Evolutionary conservation across 768 basidiomycete species (phyloP), one percentile per base, ranked within the genome.

Genomic region (Tricholoma terreum): DNA sequence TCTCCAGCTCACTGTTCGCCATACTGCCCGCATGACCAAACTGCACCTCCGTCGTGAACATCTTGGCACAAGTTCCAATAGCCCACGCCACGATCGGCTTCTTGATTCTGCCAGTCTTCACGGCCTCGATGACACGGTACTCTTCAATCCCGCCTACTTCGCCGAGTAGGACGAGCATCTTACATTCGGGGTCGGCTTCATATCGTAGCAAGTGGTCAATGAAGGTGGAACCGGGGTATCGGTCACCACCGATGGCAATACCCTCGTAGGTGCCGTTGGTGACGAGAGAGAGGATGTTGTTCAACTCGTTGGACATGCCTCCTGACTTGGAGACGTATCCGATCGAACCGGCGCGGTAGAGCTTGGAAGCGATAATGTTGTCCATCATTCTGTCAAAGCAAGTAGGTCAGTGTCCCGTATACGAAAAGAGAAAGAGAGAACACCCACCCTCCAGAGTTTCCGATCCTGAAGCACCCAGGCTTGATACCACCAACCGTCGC

Each of bases 51-150:
- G 97, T 98, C 42, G 94, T 81, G 80, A 98, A 99, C 97, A 99
- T 98, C 86, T 97, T 97, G 67, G 97, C 97, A 73, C 97, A 99
- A 42, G 97, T 99, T 59, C 97, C 96, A 65, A 99, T 99, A 35
- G 97, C 94, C 97, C 97, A 99, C 27, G 97, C 97, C 63, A 99
- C 92, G 72, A 98, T 96, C 54, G 97, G 97, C 80, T 99, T 99
- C 77, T 84, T 95, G 83, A 99, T 98, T 65, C 79, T 77, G 50
- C 96, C 94, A 38, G 79, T 77, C 81, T 94, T 94, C 74, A 98
- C 96, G 52, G 96, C 97, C 40, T 98, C 90, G 74, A 98, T 98
- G 67, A 98, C 96, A 61, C 93, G 91, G 82, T 98, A 98, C 76
- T 98, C 97, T 73, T 98, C 97, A 59, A 97, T 87, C 73, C 97